Percentiles rank a stretch among this genome's conserved stretches.
Conservation (phyloP, 352 stramenopile genomes). For the Globisporangium mamillatum region DNA sequence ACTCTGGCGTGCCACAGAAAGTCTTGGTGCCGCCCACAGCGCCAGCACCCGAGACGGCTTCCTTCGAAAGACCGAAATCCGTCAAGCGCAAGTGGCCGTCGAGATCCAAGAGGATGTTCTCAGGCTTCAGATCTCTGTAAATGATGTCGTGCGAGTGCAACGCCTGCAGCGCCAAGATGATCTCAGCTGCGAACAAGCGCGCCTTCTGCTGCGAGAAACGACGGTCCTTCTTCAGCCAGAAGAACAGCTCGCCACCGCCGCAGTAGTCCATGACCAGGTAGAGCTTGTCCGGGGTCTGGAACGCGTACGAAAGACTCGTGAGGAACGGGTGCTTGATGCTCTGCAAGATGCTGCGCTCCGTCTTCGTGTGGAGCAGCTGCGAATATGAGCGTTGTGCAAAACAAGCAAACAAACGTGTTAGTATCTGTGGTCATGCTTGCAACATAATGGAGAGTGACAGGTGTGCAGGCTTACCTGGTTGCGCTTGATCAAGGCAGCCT, state of each 20-base stretch:
- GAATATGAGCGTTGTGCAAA: background rate
- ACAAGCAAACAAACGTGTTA: background rate
- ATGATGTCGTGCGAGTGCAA: slow-evolving; percentile 95
- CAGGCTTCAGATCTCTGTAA: slow-evolving; percentile 96
- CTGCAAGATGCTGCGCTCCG: slow-evolving; percentile 91
- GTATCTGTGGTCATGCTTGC: background rate
- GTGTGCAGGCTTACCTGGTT: slow-evolving; percentile 62
- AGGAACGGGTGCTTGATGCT: slow-evolving; percentile 92
- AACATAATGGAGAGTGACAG: background rate
- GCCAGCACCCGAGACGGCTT: slow-evolving; percentile 83
- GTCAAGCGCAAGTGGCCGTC: slow-evolving; percentile 94
- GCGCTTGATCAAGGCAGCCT: slow-evolving; percentile 90
- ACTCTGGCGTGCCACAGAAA: slow-evolving; percentile 94
- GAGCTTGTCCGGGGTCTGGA: slow-evolving; percentile 91
- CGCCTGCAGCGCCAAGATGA: slow-evolving; percentile 90
- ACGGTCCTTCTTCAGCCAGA: slow-evolving; percentile 94
- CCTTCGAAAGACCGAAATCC: slow-evolving; percentile 95
- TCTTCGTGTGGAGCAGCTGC: slow-evolving; percentile 90
- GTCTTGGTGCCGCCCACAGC: slow-evolving; percentile 83
- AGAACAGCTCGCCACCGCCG: slow-evolving; percentile 93
- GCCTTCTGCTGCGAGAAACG: slow-evolving; percentile 92
- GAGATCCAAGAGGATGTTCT: slow-evolving; percentile 94
- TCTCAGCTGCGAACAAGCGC: slow-evolving; percentile 92
- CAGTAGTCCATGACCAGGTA: slow-evolving; percentile 95
- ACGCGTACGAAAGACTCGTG: slow-evolving; percentile 83